Conservation (phyloP, 2,329 filamentous ascomycete species). For the Xylaria sp. region DNA sequence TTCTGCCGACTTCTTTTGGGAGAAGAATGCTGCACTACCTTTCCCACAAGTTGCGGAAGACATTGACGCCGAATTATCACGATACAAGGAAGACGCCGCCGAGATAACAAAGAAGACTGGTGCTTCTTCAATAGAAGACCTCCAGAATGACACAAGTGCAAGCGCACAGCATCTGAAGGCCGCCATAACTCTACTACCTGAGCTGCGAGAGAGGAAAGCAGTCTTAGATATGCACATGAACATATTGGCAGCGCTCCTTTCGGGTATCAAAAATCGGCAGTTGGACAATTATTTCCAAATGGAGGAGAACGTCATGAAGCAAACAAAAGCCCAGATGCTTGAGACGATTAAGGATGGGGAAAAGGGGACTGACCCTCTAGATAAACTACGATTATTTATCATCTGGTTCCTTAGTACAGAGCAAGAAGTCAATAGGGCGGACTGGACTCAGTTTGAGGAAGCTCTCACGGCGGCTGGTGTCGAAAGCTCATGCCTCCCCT, state of each 20-base stretch:
- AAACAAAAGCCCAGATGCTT: conserved; percentile 87
- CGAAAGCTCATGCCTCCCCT: conserved; percentile 81
- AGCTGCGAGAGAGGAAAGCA: conserved; percentile 91
- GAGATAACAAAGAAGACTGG: conserved; percentile 97
- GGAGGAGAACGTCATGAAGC: conserved; percentile 91
- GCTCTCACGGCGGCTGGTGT: conserved; percentile 79
- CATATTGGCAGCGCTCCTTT: conserved; percentile 79
- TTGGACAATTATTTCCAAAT: conserved; percentile 96
- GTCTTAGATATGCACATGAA: conserved; percentile 99
- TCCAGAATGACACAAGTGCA: conserved; percentile 87
- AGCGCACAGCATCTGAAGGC: conserved; percentile 96
- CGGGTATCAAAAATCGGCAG: conserved; percentile 92
- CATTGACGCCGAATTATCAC: conserved; percentile 90
- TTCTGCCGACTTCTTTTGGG: conserved; percentile 95
- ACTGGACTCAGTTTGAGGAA: conserved; percentile 88
- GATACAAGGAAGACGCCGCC: conserved; percentile 94
- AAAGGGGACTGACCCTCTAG: conserved; percentile 84
- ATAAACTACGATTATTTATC: conserved; percentile 93
- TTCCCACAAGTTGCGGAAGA: conserved; percentile 97
- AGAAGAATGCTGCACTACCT: conserved; percentile 86
- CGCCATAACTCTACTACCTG: conserved; percentile 90
- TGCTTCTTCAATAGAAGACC: conserved; percentile 88
- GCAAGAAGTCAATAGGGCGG: conserved; percentile 81
- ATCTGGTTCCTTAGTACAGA: conserved; percentile 98
- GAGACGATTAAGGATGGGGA: conserved; percentile 83